Evolutionary conservation across 1,284 basidiomycete species (phyloP), one percentile per base, ranked within the genome.

Genomic region (Pseudozyma tsukubaensis): DNA sequence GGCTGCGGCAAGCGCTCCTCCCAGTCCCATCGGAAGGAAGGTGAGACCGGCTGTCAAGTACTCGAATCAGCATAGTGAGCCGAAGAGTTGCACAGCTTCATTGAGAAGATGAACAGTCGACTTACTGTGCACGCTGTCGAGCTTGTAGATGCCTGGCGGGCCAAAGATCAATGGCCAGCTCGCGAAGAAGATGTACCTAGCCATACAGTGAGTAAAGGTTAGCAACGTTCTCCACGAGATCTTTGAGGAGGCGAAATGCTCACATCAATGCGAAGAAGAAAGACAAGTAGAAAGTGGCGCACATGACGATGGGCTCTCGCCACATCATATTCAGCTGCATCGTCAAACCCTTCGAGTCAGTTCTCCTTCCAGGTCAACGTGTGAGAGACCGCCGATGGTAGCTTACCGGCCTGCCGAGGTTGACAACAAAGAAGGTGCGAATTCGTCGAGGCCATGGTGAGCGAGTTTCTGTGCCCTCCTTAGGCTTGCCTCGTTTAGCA

Each of bases 161-260:
- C 71, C 65, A 39, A 73, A 73, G 53, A 73, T 73, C 32, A 68
- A 34, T 3, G 71, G 71, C 71, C 71, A 73, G 44, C 58, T 63
- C 18, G 60, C 65, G 18, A 73, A 73, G 49, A 68, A 73, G 43
- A 73, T 43, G 39, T 68, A 73, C 57, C 70, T 72, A 45, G 18
- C 6, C n/a, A 12, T 12, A 6, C 12, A 16, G 24, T 19, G 8
- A 18, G 19, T 29, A 2, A 12, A 64, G 18, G 24, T 43, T 29
- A 54, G 40, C 11, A 36, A 11, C 8, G 32, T 13, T 24, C 16
- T 34, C 13, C 9, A 14, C 10, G 3, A 14, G 29, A 4, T 13
- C 10, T 16, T 35, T 3, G 24, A 36, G 24, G 16, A 10, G 44
- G 9, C 10, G 24, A 29, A 3, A 6, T 3, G 24, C 70, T 59